A percentile compares a stretch with the other conserved stretches of the same genome.
These are phyloP conservation scores for Colletotrichum abscissum DNA, from an alignment of 2,329 filamentous ascomycete genomes.

Conservation along the genomic window DNA sequence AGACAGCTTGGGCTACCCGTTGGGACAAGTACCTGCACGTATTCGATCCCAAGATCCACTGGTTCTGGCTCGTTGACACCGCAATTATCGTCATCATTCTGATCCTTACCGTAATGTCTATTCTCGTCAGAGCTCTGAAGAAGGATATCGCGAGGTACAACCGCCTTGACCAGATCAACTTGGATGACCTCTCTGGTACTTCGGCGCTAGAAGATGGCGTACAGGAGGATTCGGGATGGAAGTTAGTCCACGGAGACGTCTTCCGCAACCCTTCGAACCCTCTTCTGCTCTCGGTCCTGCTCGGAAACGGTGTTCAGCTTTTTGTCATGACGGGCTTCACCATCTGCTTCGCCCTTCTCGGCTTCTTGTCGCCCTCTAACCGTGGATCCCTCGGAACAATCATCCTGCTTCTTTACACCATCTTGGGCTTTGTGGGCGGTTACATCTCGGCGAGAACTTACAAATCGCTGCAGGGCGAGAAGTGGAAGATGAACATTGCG, in stretches of 20 bases:
- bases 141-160: constrained; percentile 99
- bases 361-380: constrained; percentile 95
- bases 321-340: constrained; percentile 98
- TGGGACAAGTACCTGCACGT: constrained; percentile 99
- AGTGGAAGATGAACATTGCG: constrained; percentile 94
- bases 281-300: constrained; percentile 84
- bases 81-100: constrained; percentile 94
- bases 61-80: constrained; percentile 96
- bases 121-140: constrained; percentile 85
- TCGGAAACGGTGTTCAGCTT: constrained; percentile 94
- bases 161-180: constrained; percentile 87
- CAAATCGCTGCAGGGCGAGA: constrained; percentile 91
- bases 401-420: constrained; percentile 91
- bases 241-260: constrained; percentile 96
- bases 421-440: constrained; percentile 92
- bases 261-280: constrained; percentile 89
- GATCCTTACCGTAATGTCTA: constrained; percentile 91
- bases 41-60: constrained; percentile 97
- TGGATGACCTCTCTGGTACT: constrained; percentile 88
- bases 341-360: constrained; percentile 91
- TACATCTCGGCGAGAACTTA: constrained; percentile 92
- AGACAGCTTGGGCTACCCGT: constrained; percentile 92
- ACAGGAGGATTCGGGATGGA: constrained; percentile 98
- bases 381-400: constrained; percentile 93
- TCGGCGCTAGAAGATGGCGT: constrained; percentile 89